A percentile compares a stretch with the other conserved stretches of the same genome.
Conservation (phyloP, 768 basidiomycete species). For the Hygrophorus pudorinus region DNA sequence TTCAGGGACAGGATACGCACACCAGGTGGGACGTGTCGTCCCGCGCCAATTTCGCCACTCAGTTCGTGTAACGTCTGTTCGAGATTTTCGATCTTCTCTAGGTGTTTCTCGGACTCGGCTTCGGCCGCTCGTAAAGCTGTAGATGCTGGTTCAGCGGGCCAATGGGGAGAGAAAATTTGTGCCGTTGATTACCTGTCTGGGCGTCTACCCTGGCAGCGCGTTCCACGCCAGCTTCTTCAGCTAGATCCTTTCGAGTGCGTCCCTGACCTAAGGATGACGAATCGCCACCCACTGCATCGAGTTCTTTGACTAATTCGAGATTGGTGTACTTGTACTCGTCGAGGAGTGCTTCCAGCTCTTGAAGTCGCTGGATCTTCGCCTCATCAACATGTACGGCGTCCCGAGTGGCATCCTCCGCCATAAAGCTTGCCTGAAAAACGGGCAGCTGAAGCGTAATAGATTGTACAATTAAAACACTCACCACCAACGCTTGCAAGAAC, state of each 20-base stretch:
- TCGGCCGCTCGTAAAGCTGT: constrained; percentile 37
- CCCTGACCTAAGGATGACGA: constrained; percentile 12
- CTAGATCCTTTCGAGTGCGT: constrained; percentile 24
- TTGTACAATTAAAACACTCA: constrained; percentile 23
- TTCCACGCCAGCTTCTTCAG: constrained; percentile 27
- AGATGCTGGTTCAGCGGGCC: background rate
- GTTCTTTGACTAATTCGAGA: constrained; percentile 31
- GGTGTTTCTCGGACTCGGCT: constrained; percentile 24
- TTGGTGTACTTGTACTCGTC: constrained; percentile 46
- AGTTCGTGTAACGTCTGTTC: constrained; percentile 76
- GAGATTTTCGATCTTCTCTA: constrained; percentile 53
- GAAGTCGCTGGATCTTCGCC: constrained; percentile 32
- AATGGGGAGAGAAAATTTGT: background rate
- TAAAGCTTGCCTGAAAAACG: constrained; percentile 45
- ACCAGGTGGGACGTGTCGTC: constrained; percentile 64
- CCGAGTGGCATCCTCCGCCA: constrained; percentile 40
- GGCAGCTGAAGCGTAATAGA: background rate
- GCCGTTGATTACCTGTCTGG: constrained; percentile 26
- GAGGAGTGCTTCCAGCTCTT: constrained; percentile 46
- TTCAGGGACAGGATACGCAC: constrained; percentile 57
- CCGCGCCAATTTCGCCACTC: constrained; percentile 64
- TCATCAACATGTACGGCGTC: constrained; percentile 20
- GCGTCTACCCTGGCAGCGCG: constrained; percentile 26
- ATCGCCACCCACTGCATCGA: constrained; percentile 36
- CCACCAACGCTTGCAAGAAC: constrained; percentile 61